These are phyloP conservation scores for Geotrichum carabidarum DNA, from an alignment of 1,139 yeast genomes.

Conservation along the genomic window DNA sequence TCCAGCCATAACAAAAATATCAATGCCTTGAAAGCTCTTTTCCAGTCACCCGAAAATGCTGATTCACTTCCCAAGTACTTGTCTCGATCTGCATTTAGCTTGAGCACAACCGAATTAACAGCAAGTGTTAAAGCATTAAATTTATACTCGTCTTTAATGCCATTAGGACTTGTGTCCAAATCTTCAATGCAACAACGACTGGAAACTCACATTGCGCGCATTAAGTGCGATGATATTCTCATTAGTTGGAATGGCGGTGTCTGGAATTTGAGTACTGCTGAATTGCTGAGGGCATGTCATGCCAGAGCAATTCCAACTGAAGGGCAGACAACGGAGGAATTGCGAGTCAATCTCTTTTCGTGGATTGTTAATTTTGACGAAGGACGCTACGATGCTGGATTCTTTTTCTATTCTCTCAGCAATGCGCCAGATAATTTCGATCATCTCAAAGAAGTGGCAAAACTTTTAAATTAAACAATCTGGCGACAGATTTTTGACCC, in stretches of 20 bases:
- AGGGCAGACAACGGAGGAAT: constrained; percentile 14
- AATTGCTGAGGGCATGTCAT: constrained; percentile 31
- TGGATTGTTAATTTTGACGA: constrained; percentile 27
- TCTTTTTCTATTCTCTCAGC: constrained; percentile 18
- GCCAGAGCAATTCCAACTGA: constrained; percentile 28
- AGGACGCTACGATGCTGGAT: constrained; percentile 28
- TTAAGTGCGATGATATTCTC: constrained; percentile 32
- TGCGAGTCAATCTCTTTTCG: constrained; percentile 21
- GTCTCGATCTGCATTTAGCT: constrained; percentile 9
- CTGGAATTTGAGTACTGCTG: constrained; percentile 27
- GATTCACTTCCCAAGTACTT: constrained; percentile 5
- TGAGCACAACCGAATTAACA: constrained; percentile 1
- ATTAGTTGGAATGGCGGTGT: constrained; percentile 34
- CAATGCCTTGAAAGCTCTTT: constrained; percentile 13
- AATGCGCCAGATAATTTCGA: neutral
- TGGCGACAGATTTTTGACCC: too few relatives aligned
- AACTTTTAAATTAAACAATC: neutral
- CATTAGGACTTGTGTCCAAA: constrained; percentile 7
- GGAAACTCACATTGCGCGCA: constrained; percentile 24
- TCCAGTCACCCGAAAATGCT: constrained; percentile 3
- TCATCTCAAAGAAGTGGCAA: constrained; percentile 1
- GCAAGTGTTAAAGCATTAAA: constrained; percentile 6
- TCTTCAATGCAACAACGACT: constrained; percentile 18
- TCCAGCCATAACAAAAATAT: constrained; percentile 20
- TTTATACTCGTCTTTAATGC: constrained; percentile 11